Base-by-base conservation (phyloP, 192 early-diverging fungal genomes). In the Hyaloraphidium curvatum region DNA sequence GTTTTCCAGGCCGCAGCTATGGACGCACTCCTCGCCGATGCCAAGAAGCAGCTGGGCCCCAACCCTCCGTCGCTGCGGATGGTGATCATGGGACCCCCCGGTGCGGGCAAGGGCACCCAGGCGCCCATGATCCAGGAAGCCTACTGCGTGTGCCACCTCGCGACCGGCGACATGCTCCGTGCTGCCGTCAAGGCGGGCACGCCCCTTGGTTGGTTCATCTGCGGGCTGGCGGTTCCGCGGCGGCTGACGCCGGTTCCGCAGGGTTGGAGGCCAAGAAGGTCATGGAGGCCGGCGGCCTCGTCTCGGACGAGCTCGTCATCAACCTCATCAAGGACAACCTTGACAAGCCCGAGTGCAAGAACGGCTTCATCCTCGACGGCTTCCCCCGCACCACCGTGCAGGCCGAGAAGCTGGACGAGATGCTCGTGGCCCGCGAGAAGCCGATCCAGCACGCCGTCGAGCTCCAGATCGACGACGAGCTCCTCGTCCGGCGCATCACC, bases 331-430 rank as follows among this genome's bases (percentile, higher is more conserved):
- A 85, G 68, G 87, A 96, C 54, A 96, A 98, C 76, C 70, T 98
- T 54, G 81, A 89, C 55, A 96, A 96, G 79, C 53, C 75, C 37
- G 89, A 87, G 67, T 98, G 95, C 82, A 83, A 82, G 70, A 86
- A 88, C 60, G 95, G 95, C 63, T 98, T 98, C 70, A 98, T 98
- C 59, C 75, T 98, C 28, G 94, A 98, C 68, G 94, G 94, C 16
- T 98, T 98, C 80, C 94, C 94, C 55, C 84, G 94, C 58, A 98
- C 95, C 30, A 89, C 95, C 53, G 78, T 80, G 31, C 95, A 98
- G 72, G 95, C 95, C 22, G 80, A 94, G 70, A 98, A 98, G 81
- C 70, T 98, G 53, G 95, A 98, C 69, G 72, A 80, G 55, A 98
- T 98, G 95, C 78, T 98, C 59, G 75, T 72, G 28, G 57, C 68